Evolutionary conservation across 495 filamentous ascomycete genomes (phyloP).

Genomic region (Trichocladium antarcticum): DNA sequence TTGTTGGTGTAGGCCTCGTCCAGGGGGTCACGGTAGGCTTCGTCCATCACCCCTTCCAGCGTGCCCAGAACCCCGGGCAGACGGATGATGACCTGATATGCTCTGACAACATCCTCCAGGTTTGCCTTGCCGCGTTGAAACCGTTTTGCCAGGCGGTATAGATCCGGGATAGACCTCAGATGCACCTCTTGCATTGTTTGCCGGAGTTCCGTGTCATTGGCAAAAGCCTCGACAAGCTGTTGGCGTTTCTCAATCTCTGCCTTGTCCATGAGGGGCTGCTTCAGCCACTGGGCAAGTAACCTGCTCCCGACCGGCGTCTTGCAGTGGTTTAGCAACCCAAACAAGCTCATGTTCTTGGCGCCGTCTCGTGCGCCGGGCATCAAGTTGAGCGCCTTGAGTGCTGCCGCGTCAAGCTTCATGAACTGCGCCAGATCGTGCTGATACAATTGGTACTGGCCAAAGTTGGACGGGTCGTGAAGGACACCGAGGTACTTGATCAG

Average conservation of each 20-base stretch:
- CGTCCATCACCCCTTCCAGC: conserved; percentile 90
- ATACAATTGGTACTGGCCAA: conserved; percentile 92
- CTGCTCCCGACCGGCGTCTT: conserved; percentile 91
- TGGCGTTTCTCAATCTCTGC: conserved; percentile 84
- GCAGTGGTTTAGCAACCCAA: conserved; percentile 90
- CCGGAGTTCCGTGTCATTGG: conserved; percentile 81
- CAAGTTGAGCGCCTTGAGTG: conserved; percentile 84
- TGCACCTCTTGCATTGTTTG: conserved; percentile 99
- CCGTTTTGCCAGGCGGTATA: conserved; percentile 86
- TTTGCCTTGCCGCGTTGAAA: conserved; percentile 86
- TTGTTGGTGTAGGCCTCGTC: conserved; percentile 84
- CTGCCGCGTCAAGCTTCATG: conserved; percentile 97
- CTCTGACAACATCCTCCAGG: conserved; percentile 88
- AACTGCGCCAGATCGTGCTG: conserved; percentile 95
- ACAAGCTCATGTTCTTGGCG: conserved; percentile 94
- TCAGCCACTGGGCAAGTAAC: conserved; percentile 89
- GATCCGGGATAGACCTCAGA: conserved; percentile 81
- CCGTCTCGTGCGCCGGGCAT: conserved; percentile 95
- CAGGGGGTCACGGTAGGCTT: conserved; percentile 76
- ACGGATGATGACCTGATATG: conserved; percentile 88
- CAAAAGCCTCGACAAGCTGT: conserved; percentile 90
- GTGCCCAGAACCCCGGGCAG: conserved; percentile 83
- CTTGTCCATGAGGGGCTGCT: conserved; percentile 91
- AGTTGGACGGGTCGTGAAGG: conserved; percentile 82
- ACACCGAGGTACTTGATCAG: conserved; percentile 94